Evolutionary conservation across 345 rosid species (phyloP), one percentile per base, ranked within the genome.

Genomic region (Clausena lansium): DNA sequence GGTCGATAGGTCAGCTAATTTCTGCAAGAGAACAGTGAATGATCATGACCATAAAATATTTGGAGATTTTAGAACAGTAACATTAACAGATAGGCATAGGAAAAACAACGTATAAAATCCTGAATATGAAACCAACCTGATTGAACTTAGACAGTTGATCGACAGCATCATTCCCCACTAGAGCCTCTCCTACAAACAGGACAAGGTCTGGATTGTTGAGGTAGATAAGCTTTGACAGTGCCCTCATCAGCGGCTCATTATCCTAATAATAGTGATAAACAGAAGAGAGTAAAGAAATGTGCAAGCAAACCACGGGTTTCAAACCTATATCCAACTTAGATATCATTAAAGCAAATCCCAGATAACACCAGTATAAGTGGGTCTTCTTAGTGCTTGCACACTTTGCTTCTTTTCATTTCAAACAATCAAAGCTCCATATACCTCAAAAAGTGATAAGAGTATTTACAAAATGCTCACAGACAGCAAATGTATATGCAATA

Each of bases 221-320:
- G 86, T 91, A 75, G 47, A 96, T 84, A 74, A 96, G 93, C 86
- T 96, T 94, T 14, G 99, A 91, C 35, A 96, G 97, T 38, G 99
- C 99, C 85, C 99, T 91, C 98, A 94, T 96, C 81, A 96, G 81
- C 17, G 98, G 99, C 79, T 96, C 99, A 81, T 96, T 96, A 74
- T 94, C 98, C 98, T 93, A 85, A 76, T 6, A 77, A 62, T 52
- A 79, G 8, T 25, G 69, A 17, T 24, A 22, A 8, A 54, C 1
- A 45, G 50, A 41, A 11, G 8, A 61, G 58, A 2, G 30, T 9
- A 58, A 58, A 33, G 11, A 39, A 66, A 36, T 1, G 7, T 35
- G 10, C 20, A 70, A 2, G 25, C 27, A 68, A 6, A 52, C 62
- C 63, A n/a, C 2, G 17, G 19, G 15, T 8, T 20, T 33, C 30